Evolutionary conservation across 305 asterid species (phyloP).

Genomic region (Striga hermonthica): DNA sequence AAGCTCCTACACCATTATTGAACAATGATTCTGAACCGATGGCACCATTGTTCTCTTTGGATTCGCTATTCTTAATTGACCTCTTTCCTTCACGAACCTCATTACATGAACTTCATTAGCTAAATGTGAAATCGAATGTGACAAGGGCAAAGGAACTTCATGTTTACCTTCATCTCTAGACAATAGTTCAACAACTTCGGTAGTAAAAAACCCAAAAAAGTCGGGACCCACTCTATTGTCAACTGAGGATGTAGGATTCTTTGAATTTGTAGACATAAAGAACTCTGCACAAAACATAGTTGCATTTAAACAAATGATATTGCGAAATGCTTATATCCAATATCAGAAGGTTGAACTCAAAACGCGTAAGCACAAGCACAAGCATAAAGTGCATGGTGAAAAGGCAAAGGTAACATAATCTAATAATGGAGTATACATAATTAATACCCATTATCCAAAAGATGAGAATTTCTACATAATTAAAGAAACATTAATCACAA

Average conservation of each 20-base stretch:
- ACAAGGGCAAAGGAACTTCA: constrained; percentile 41
- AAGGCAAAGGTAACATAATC: no score
- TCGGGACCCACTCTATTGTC: constrained; percentile 50
- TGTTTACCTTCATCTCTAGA: constrained; percentile 51
- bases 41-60: constrained; percentile 20
- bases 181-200: constrained; percentile 47
- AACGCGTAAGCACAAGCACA: not conserved
- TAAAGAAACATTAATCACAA: no score
- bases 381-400: no score
- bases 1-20: constrained; percentile 58
- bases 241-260: constrained; percentile 28
- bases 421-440: no score
- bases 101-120: constrained; percentile 24
- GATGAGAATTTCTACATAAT: no score
- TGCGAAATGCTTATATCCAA: not conserved
- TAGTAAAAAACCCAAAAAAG: constrained; percentile 57
- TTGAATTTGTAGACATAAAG: constrained; percentile 41
- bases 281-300: constrained; percentile 37
- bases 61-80: constrained; percentile 27
- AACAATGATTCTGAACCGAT: constrained; percentile 39
- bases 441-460: no score
- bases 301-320: constrained; percentile 10
- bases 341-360: not conserved
- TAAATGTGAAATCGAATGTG: constrained; percentile 31
- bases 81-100: constrained; percentile 24